Base-by-base conservation (phyloP, 148 eudicot species). In the Suaeda aralocaspica region DNA sequence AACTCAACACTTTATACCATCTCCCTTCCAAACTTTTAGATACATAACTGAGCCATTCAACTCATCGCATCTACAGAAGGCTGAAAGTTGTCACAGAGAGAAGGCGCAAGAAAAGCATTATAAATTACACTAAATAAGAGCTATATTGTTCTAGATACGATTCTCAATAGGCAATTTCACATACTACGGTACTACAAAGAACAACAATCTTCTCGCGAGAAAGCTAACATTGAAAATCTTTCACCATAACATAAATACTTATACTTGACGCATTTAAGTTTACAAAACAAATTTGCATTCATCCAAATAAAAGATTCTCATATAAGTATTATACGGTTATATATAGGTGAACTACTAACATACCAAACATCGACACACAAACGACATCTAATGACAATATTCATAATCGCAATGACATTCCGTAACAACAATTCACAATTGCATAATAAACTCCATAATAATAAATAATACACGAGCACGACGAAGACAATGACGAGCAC, bases 21-120 rank as follows among this genome's bases (percentile, higher is more conserved):
- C 50, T 21, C 44, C 72, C 75, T 59, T 66, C 75, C 75, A 69
- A 11, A 29, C 55, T 33, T 46, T 46, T 22, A 66, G 72, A 77
- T 77, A 70, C 62, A 64, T 41, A 50, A 66, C 31, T 33, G 72
- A 66, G 56, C 75, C 53, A 66, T 67, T 58, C 59, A 58, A 41
- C 80, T 66, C 80, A 59, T 9, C 62, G 59, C 70, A 76, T 76
- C 66, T 56, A 76, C 59, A n/a, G 72, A 74, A 52, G 74, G 69
- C 67, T 66, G 53, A 29, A 67, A 28, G 25, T 59, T 26, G 25
- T 73, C 64, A 66, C 30, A 19, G 25, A 48, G 53, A 64, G 22
- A n/a, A 21, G 42, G 12, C 8, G 46, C 46, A 31, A 51, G 26
- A 14, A 58, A 33, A 48, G 62, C 50, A 50, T 58, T 29, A 74